Evolutionary conservation across 768 basidiomycete genomes (phyloP), one percentile per base, ranked within the genome.

Genomic region (Amanita rubescens): DNA sequence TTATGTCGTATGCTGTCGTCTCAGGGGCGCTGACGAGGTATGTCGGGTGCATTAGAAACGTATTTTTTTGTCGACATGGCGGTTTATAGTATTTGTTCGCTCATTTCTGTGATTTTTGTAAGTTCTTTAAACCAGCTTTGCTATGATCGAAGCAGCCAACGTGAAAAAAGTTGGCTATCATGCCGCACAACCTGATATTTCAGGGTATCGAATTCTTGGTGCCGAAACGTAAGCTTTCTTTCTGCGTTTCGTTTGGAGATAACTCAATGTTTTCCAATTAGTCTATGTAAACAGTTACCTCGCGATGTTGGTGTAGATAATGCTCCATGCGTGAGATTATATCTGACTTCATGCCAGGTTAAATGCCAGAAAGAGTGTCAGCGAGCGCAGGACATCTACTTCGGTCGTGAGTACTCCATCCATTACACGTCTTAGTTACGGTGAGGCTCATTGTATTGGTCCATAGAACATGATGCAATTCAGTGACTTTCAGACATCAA

Each of bases 1-100:
- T 62, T 17, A 56, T 60, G 4, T 55, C 60, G n/a, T 58, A 62
- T 56, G 55, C 53, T 12, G 22, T 62, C 3, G 47, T 57, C 19
- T 62, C 63, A 48, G 63, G 63, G 15, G 54, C 55, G 30, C 41
- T 62, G 38, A 64, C 63, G 3, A 62, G 52, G 62, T 45, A 22
- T 10, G 20, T 45, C 4, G 38, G 17, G 38, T n/a, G 19, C 19
- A 15, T 39, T 3, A 17, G 38, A 19, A 6, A n/a, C 17, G 7
- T 39, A 37, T 39, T 8, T 30, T 39, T 8, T n/a, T 17, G n/a
- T 39, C 17, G 11, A 15, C 11, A 24, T 30, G 8, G 8, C 3
- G 3, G 20, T 25, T 45, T 24, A 7, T 45, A 45, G 43, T n/a
- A 8, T 30, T n/a, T 45, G 43, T 24, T 45, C 43, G 4, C 22